phyloP scores from a whole-genome alignment of 768 basidiomycete species.

The Scleroderma bovista region DNA sequence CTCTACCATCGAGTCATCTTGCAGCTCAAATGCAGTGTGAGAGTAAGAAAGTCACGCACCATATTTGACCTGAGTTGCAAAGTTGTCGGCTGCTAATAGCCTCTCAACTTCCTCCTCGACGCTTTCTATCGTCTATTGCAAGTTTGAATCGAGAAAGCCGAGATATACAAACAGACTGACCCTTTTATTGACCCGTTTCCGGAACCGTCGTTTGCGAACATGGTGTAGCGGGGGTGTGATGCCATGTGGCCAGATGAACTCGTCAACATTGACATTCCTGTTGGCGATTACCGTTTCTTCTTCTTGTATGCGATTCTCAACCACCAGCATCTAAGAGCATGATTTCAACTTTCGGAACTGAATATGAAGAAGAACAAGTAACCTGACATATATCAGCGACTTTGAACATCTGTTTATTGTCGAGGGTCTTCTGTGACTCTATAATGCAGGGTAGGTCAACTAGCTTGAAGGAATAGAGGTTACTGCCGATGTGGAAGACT shows the following conservation, averaged over 20 bases:
- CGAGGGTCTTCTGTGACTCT: slow-evolving; percentile 93
- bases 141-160: background rate
- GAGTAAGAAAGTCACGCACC: slow-evolving; percentile 36
- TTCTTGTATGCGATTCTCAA: slow-evolving; percentile 67
- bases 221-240: slow-evolving; percentile 90
- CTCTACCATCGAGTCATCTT: slow-evolving; percentile 38
- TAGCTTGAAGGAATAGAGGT: slow-evolving; percentile 82
- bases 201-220: slow-evolving; percentile 86
- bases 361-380: slow-evolving; percentile 9
- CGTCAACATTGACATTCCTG: slow-evolving; percentile 82
- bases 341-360: slow-evolving; percentile 2
- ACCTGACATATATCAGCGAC: slow-evolving; percentile 98
- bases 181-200: slow-evolving; percentile 80
- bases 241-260: slow-evolving; percentile 97
- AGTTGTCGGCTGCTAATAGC: slow-evolving; percentile 71
- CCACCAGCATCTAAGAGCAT: slow-evolving; percentile 78
- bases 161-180: slow-evolving; percentile 35
- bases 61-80: slow-evolving; percentile 72
- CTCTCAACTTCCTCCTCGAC: slow-evolving; percentile 92
- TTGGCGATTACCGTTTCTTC: slow-evolving; percentile 60
- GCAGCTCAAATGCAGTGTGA: background rate
- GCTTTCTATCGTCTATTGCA: slow-evolving; percentile 78
- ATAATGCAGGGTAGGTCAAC: slow-evolving; percentile 94
- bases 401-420: slow-evolving; percentile 97
- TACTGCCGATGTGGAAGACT: slow-evolving; percentile 79